Percentiles rank a stretch among this genome's conserved stretches.
phyloP scores from a whole-genome alignment of 2,329 filamentous ascomycete species.

The Penicillium psychrosexuale region DNA sequence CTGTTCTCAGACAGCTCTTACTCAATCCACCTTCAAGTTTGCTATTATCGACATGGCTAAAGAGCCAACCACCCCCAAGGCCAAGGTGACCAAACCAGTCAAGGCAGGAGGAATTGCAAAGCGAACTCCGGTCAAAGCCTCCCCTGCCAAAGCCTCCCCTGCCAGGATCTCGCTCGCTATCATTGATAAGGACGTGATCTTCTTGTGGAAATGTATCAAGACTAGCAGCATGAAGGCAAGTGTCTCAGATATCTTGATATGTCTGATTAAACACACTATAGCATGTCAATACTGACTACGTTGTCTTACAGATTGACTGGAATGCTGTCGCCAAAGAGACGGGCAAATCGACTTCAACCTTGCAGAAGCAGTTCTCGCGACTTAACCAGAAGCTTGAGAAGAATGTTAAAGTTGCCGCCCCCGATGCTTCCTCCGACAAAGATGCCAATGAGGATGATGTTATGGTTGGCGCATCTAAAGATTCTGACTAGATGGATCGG shows the following conservation, averaged over 20 bases:
- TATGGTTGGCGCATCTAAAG: too few relatives aligned
- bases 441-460: neutral
- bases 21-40: too few relatives aligned
- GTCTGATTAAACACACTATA: neutral
- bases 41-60: neutral
- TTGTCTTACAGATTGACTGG: neutral
- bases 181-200: neutral
- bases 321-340: neutral
- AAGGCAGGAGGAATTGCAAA: neutral
- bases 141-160: neutral
- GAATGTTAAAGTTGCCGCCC: too few relatives aligned
- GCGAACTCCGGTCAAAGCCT: neutral
- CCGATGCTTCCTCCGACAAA: neutral
- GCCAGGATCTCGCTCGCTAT: rapidly evolving
- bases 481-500: neutral
- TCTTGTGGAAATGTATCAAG: neutral
- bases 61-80: neutral
- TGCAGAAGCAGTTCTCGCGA: neutral
- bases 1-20: neutral
- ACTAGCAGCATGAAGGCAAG: neutral
- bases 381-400: neutral
- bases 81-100: neutral
- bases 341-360: neutral
- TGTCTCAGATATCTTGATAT: neutral
- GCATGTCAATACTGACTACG: neutral